Conservation (phyloP, 2,329 filamentous ascomycete species). For the Pseudocercospora pini-densiflorae region DNA sequence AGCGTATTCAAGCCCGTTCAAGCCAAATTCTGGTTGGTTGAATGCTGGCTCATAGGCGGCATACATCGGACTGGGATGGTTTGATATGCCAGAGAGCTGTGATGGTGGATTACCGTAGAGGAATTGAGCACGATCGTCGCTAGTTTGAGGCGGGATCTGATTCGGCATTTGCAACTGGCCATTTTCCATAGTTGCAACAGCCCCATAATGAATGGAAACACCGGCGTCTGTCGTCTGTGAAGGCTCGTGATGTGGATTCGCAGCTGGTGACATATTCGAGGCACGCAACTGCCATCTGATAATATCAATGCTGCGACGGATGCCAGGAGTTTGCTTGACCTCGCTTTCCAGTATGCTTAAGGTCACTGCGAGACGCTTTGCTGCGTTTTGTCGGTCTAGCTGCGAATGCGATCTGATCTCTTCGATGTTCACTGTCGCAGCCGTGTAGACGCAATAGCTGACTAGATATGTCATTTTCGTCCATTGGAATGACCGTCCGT, state of each 20-base stretch:
- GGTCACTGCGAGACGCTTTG: conserved; percentile 4
- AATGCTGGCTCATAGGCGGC: background rate
- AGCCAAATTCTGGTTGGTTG: background rate
- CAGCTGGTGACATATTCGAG: background rate
- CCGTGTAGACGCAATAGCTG: conserved; percentile 12
- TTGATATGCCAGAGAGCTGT: too few relatives aligned
- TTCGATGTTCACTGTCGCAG: conserved; percentile 5
- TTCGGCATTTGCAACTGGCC: too few relatives aligned
- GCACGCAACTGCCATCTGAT: conserved; percentile 5
- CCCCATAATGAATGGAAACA: too few relatives aligned
- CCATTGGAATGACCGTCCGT: conserved; percentile 8
- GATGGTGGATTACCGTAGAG: too few relatives aligned
- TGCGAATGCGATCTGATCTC: conserved; percentile 3
- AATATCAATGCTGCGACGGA: conserved; percentile 14
- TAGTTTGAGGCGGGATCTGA: too few relatives aligned
- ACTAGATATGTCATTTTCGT: conserved; percentile 14
- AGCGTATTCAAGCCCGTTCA: background rate
- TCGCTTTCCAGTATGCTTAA: conserved; percentile 3
- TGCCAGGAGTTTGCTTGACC: conserved; percentile 9
- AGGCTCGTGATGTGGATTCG: too few relatives aligned
- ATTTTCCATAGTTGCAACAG: too few relatives aligned
- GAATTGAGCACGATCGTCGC: too few relatives aligned
- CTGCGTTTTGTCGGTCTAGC: conserved; percentile 9
- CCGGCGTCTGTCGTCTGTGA: too few relatives aligned
- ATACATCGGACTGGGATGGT: too few relatives aligned